Evolutionary conservation across 1,284 basidiomycete genomes (phyloP), one percentile per base, ranked within the genome.

Genomic region (Fomitopsis schrenkii): DNA sequence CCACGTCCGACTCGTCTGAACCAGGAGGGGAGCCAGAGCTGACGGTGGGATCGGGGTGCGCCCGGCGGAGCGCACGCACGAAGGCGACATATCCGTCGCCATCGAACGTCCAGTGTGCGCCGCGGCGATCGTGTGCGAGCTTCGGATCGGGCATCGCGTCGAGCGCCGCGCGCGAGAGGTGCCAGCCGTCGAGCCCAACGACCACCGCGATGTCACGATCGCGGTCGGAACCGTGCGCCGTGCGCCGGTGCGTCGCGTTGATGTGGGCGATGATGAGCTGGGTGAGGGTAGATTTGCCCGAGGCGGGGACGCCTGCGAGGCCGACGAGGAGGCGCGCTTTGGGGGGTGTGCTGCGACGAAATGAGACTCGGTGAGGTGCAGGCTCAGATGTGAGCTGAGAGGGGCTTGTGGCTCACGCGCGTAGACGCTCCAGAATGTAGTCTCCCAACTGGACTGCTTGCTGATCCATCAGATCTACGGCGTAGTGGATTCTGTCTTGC

Each of bases 141-240:
- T 84, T 78, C 0, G 92, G 86, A 69, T 94, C 85, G 35, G 87
- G 83, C 68, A 93, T 79, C 62, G 79, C 72, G 74, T 90, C 83
- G 50, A 92, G 81, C 72, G 90, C 80, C 17, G 84, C 79, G 57
- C 90, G 81, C 62, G 86, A 81, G 62, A 88, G 73, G 73, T 96
- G 93, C 93, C 93, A 96, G 14, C 94, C 94, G 70, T 96, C 94
- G 59, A 94, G 79, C 5, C 89, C 85, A 10, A 95, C 82, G 22
- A 88, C 80, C 41, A 89, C 72, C 45, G 71, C 71, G 22, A 61
- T 52, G 3, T 62, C 64, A 33, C 61, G 60, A 12, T 59, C 26
- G 46, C 57, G 12, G 10, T 53, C 46, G 10, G 59, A 28, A 28
- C 28, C 28, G 26, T 45, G 36, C 45, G 50, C 42, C 38, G 38